phyloP scores from a whole-genome alignment of 2,329 filamentous ascomycete species.

The Sporothrix brunneoviolacea region DNA sequence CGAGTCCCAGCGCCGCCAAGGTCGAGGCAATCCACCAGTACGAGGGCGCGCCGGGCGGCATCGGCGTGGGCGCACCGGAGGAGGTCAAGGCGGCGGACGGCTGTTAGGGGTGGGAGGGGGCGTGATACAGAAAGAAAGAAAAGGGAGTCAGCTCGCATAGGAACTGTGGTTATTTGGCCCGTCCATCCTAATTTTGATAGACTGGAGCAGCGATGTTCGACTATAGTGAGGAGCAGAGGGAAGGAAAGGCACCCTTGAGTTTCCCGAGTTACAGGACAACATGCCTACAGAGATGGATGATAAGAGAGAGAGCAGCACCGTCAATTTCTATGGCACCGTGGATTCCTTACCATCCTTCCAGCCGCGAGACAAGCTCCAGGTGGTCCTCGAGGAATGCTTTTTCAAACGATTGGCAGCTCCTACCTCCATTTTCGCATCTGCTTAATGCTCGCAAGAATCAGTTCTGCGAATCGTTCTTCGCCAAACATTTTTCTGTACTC shows the following conservation, averaged over 20 bases:
- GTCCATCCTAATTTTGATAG: too few relatives aligned
- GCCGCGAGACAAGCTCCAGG: not conserved
- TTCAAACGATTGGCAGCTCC: not conserved
- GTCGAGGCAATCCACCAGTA: slow-evolving; percentile 33
- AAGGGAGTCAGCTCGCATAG: too few relatives aligned
- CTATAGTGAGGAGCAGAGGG: too few relatives aligned
- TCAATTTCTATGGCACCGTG: too few relatives aligned
- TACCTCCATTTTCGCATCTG: not conserved
- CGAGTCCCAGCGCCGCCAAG: slow-evolving; percentile 53
- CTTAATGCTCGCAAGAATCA: not conserved
- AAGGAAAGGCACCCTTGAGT: too few relatives aligned
- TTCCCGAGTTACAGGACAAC: too few relatives aligned
- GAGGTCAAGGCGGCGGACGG: slow-evolving; percentile 17
- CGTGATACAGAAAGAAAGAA: not conserved
- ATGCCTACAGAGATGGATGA: too few relatives aligned
- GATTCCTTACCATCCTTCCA: too few relatives aligned
- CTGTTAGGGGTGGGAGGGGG: not conserved
- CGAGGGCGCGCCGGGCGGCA: slow-evolving; percentile 24
- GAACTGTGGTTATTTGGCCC: too few relatives aligned
- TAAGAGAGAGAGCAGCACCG: too few relatives aligned
- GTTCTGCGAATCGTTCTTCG: not conserved
- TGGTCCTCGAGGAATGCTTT: not conserved
- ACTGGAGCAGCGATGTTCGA: too few relatives aligned
- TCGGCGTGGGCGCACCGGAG: slow-evolving; percentile 16
- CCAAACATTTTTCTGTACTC: not conserved